Percentiles rank a stretch among this genome's conserved stretches.
These are phyloP conservation scores for Mortierella sp. DNA, from an alignment of 371 early-diverging fungal genomes.

Conservation along the genomic window DNA sequence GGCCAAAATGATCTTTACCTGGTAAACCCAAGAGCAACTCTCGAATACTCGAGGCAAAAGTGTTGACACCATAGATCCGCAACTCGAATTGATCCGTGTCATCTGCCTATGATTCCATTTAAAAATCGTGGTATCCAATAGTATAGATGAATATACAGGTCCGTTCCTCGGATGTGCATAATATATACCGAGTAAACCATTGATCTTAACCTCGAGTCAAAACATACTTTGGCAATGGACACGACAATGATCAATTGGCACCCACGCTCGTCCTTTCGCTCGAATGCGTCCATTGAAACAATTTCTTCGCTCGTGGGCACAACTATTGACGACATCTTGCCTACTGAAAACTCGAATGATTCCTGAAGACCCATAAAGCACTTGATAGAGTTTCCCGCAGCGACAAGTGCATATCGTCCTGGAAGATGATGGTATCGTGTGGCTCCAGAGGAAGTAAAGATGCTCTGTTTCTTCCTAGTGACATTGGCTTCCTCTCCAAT, in stretches of 20 bases:
- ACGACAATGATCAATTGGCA: constrained; percentile 35
- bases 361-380: constrained; percentile 39
- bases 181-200: too few species aligned
- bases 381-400: constrained; percentile 26
- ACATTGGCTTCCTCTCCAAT: background rate
- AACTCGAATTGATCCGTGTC: constrained; percentile 45
- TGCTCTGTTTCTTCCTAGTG: background rate
- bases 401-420: constrained; percentile 40
- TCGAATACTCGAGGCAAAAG: constrained; percentile 30
- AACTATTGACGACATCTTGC: background rate
- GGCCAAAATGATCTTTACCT: constrained; percentile 9
- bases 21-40: constrained; percentile 36
- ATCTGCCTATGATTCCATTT: constrained; percentile 11
- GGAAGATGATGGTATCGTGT: constrained; percentile 18
- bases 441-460: constrained; percentile 2
- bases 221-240: constrained; percentile 34
- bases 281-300: constrained; percentile 48
- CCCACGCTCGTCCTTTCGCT: constrained; percentile 38
- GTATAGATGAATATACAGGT: too few species aligned
- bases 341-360: constrained; percentile 31
- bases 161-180: background rate
- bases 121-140: too few species aligned
- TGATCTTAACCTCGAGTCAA: too few species aligned
- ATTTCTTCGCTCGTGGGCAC: constrained; percentile 30
- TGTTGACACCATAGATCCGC: constrained; percentile 36